Evolutionary conservation across 768 basidiomycete genomes (phyloP).

Genomic region (Exidia glandulosa): DNA sequence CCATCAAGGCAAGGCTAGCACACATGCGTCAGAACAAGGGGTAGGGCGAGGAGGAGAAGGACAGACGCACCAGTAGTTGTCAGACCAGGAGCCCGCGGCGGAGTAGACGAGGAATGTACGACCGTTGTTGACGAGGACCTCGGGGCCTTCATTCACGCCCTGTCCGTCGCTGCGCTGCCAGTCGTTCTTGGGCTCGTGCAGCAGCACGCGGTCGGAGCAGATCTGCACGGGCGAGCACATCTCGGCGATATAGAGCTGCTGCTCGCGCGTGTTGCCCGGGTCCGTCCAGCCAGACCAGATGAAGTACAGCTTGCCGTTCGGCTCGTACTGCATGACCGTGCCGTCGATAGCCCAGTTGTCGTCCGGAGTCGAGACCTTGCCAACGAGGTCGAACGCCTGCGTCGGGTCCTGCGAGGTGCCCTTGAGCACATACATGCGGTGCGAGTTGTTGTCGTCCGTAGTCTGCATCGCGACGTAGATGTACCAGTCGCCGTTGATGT

Average conservation of each 20-base stretch:
- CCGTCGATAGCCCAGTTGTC: background rate
- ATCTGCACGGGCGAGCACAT: background rate
- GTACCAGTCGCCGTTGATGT: background rate
- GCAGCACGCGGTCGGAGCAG: background rate
- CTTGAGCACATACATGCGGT: background rate
- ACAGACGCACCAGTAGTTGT: background rate
- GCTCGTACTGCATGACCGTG: background rate
- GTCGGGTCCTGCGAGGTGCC: background rate
- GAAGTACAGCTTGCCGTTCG: slow-evolving; percentile 1
- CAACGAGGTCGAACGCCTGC: background rate
- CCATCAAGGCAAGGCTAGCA: background rate
- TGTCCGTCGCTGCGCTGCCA: background rate
- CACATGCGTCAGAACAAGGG: background rate
- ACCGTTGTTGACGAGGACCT: background rate
- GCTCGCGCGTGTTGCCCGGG: background rate
- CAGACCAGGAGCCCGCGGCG: background rate
- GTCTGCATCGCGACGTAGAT: background rate
- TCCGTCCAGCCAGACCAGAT: background rate
- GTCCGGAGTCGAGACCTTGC: background rate
- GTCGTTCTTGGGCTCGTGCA: background rate
- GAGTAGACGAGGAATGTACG: background rate
- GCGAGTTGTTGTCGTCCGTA: background rate
- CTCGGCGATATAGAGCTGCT: background rate
- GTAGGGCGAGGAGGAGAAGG: background rate
- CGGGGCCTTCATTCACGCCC: background rate